These are phyloP conservation scores for Protea cynaroides DNA, from an alignment of 164 flowering plant species.

Conservation along the genomic window DNA sequence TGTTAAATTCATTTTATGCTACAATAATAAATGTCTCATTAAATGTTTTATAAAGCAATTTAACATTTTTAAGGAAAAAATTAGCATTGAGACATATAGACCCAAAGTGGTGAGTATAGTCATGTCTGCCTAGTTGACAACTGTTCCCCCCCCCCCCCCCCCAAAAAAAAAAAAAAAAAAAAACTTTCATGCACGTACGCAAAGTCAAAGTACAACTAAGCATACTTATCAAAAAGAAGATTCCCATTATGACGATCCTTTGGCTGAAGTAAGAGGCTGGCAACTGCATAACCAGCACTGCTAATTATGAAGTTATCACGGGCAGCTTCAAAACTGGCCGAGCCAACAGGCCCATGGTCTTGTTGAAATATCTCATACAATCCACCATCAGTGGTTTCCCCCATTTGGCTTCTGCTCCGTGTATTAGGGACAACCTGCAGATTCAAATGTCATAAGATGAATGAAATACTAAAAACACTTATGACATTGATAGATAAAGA, in stretches of 20 bases:
- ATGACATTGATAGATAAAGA: no score
- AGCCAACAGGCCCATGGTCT: constrained; percentile 91
- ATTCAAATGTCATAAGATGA: not conserved
- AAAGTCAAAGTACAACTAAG: not conserved
- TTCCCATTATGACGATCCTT: constrained; percentile 99
- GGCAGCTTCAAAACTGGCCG: constrained; percentile 88
- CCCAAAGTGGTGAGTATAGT: no score
- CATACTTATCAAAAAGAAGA: constrained; percentile 91
- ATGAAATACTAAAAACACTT: no score
- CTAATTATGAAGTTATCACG: constrained; percentile 91
- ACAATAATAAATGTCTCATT: no score
- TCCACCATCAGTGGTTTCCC: constrained; percentile 99
- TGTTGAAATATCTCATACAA: constrained; percentile 95
- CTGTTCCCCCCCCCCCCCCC: no score
- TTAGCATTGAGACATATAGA: no score
- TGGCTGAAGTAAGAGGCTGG: constrained; percentile 95
- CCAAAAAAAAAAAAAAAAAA: no score
- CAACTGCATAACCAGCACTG: constrained; percentile 99
- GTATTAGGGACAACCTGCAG: constrained; percentile 89
- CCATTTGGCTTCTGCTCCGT: constrained; percentile 99
- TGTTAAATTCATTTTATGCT: no score
- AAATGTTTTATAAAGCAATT: no score
- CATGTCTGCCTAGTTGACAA: no score
- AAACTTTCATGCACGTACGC: no score
- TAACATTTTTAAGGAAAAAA: no score